Conservation (phyloP, 768 basidiomycete genomes). For the Tulasnella sp. region DNA sequence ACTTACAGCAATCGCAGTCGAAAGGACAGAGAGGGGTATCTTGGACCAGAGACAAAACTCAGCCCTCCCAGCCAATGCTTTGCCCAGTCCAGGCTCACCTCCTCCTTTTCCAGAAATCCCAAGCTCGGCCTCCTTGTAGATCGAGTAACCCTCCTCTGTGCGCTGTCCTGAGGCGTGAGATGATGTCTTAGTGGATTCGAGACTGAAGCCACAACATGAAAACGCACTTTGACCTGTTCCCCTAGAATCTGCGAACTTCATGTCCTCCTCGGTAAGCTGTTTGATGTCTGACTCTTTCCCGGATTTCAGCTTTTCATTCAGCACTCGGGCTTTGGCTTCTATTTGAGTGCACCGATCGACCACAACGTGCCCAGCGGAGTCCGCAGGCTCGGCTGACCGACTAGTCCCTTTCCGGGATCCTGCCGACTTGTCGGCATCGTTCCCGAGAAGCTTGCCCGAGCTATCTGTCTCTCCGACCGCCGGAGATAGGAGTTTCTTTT, state of each 20-base stretch:
- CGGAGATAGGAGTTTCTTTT: conserved; percentile 27
- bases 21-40: conserved; percentile 80
- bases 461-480: neutral
- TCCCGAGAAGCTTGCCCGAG: conserved; percentile 17
- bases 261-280: conserved; percentile 25
- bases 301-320: neutral
- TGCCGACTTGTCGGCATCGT: neutral
- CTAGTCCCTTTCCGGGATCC: neutral
- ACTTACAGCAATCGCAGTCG: conserved; percentile 80
- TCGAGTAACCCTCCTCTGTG: conserved; percentile 67
- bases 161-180: conserved; percentile 40
- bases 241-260: conserved; percentile 60
- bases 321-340: neutral
- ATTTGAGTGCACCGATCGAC: neutral
- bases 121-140: conserved; percentile 78
- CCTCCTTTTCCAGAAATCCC: conserved; percentile 66
- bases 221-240: conserved; percentile 51
- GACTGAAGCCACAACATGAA: conserved; percentile 14
- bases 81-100: conserved; percentile 30
- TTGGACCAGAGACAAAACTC: conserved; percentile 22
- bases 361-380: neutral
- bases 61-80: conserved; percentile 14
- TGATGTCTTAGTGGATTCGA: neutral
- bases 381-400: neutral
- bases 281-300: neutral